These are phyloP conservation scores for Neurospora sp. DNA, from an alignment of 495 filamentous ascomycete genomes.

Conservation along the genomic window DNA sequence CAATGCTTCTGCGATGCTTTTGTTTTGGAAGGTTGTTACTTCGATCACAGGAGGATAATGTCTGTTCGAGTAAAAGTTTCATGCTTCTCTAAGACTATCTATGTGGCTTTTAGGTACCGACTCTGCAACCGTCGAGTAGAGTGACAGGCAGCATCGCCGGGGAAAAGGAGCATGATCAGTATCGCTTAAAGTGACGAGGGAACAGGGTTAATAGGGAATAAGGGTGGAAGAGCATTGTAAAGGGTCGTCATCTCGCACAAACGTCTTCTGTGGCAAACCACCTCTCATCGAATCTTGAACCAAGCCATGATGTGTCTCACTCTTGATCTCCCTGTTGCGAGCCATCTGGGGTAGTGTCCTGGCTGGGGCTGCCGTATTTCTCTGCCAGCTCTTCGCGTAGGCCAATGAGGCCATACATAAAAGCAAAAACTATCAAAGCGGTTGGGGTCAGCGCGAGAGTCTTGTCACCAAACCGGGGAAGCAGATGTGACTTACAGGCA, in stretches of 20 bases:
- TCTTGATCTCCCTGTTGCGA: background rate
- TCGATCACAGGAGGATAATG: too few species aligned
- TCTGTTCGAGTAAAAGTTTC: too few species aligned
- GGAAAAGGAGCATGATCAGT: background rate
- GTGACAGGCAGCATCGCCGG: background rate
- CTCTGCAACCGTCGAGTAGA: background rate
- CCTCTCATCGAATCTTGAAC: background rate
- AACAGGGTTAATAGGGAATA: background rate
- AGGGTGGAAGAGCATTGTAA: background rate
- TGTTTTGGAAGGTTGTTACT: too few species aligned
- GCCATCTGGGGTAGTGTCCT: background rate
- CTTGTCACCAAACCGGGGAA: background rate
- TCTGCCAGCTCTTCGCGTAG: conserved; percentile 33
- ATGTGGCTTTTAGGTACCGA: background rate
- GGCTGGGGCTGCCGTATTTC: conserved; percentile 4
- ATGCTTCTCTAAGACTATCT: background rate
- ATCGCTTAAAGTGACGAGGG: background rate
- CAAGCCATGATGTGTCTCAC: background rate
- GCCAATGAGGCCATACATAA: conserved; percentile 33
- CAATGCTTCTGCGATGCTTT: too few species aligned
- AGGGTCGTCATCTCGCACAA: background rate
- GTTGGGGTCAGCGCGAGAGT: background rate
- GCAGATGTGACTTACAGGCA: conserved; percentile 21
- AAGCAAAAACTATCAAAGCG: conserved; percentile 25
- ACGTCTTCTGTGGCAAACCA: background rate